Evolutionary conservation across 352 stramenopile species (phyloP).

Genomic region (Pythium oligandrum): DNA sequence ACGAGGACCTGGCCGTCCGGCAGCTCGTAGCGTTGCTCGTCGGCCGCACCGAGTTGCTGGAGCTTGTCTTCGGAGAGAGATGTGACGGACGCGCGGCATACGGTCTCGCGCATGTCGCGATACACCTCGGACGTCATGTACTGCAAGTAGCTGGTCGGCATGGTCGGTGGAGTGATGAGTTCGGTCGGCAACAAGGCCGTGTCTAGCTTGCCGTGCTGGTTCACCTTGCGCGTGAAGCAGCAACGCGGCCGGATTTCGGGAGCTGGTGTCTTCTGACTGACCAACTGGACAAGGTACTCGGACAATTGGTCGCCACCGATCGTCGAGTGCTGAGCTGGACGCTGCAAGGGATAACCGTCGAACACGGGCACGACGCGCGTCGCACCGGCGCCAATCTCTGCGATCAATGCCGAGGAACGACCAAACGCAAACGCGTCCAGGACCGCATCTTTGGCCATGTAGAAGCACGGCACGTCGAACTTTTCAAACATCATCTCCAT

Average conservation of each 20-base stretch:
- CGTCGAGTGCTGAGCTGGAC: conserved; percentile 64
- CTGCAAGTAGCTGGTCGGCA: conserved; percentile 68
- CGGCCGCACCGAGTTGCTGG: conserved; percentile 12
- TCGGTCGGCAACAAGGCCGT: conserved; percentile 34
- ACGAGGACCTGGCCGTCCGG: conserved; percentile 67
- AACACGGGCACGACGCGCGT: conserved; percentile 88
- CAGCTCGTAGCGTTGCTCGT: conserved; percentile 68
- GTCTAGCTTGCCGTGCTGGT: conserved; percentile 50
- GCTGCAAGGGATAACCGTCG: conserved; percentile 86
- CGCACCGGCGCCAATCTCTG: conserved; percentile 82
- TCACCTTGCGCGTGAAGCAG: conserved; percentile 56
- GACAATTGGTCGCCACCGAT: conserved; percentile 71
- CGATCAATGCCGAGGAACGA: conserved; percentile 80
- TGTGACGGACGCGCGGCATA: conserved; percentile 42
- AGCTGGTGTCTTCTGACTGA: conserved; percentile 30
- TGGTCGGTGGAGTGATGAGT: conserved; percentile 34
- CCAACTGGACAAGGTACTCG: conserved; percentile 67
- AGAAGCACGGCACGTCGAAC: conserved; percentile 87
- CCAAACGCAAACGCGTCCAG: conserved; percentile 90
- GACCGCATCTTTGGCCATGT: conserved; percentile 87
- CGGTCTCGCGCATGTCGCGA: conserved; percentile 69
- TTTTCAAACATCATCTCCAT: conserved; percentile 92
- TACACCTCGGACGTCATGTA: conserved; percentile 69
- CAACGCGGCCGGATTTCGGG: conserved; percentile 52
- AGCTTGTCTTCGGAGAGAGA: conserved; percentile 44